Percentiles rank a stretch among this genome's conserved stretches.
Conservation (phyloP, 495 filamentous ascomycete genomes). For the Pyronema omphalodes region DNA sequence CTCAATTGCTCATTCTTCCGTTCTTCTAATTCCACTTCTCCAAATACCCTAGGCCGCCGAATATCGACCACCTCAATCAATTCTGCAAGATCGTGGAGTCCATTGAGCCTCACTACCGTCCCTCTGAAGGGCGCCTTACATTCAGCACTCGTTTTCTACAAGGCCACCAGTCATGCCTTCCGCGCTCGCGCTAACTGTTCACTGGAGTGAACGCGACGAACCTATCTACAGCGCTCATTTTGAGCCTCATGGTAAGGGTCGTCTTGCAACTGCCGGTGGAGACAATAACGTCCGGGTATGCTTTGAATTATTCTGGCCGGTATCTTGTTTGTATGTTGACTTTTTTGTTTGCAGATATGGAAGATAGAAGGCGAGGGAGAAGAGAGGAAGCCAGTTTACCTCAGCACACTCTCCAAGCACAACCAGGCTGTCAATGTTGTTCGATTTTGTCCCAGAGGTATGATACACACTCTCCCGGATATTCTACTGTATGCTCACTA, state of each 20-base stretch:
- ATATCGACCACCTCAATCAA: neutral
- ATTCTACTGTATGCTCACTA: conserved; percentile 5
- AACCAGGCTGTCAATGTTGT: conserved; percentile 98
- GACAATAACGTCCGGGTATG: conserved; percentile 92
- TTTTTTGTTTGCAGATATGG: conserved; percentile 48
- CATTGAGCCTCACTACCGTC: conserved; percentile 1
- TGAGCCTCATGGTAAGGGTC: conserved; percentile 79
- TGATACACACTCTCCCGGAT: conserved; percentile 1
- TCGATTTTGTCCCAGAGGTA: conserved; percentile 82
- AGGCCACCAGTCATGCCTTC: conserved; percentile 2
- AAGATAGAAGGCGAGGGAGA: conserved; percentile 74
- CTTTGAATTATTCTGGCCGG: conserved; percentile 8
- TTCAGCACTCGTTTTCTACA: neutral
- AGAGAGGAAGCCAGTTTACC: conserved; percentile 67
- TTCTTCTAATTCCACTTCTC: neutral
- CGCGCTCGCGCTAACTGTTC: conserved; percentile 73
- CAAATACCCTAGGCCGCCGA: neutral
- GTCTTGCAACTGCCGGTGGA: conserved; percentile 83
- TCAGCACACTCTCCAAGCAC: conserved; percentile 81
- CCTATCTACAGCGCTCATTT: conserved; percentile 95
- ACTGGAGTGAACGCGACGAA: conserved; percentile 89
- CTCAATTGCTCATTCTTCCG: neutral
- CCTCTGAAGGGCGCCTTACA: neutral
- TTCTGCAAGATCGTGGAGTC: neutral
- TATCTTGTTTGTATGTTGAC: neutral